These are phyloP conservation scores for Fusarium coicis DNA, from an alignment of 2,329 filamentous ascomycete genomes.

Conservation along the genomic window DNA sequence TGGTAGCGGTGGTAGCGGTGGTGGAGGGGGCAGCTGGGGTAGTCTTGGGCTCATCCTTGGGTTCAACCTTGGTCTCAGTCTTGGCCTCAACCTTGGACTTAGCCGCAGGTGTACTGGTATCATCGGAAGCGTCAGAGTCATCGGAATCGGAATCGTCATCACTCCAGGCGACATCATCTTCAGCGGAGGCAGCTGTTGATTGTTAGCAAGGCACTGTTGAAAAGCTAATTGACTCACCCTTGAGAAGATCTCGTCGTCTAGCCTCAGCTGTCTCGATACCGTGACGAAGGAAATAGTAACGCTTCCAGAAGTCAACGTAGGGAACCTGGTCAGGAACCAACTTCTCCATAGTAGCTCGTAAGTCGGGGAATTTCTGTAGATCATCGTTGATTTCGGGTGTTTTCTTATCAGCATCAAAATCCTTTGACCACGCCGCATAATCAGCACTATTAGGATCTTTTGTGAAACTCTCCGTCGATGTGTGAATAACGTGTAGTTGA, in stretches of 20 bases:
- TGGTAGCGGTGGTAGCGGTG: conserved; percentile 52
- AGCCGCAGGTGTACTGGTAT: conserved; percentile 28
- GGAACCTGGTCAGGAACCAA: conserved; percentile 93
- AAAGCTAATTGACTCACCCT: conserved; percentile 69
- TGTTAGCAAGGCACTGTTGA: conserved; percentile 20
- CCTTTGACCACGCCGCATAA: conserved; percentile 77
- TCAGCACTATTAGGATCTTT: conserved; percentile 82
- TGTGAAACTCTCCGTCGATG: conserved; percentile 81
- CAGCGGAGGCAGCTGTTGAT: conserved; percentile 69
- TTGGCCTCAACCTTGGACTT: conserved; percentile 36
- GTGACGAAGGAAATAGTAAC: conserved; percentile 94
- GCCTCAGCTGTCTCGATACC: conserved; percentile 94
- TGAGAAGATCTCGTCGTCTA: conserved; percentile 86
- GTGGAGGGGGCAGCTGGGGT: conserved; percentile 65
- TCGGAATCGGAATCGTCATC: conserved; percentile 68
- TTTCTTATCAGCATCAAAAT: conserved; percentile 84
- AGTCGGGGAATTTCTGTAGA: conserved; percentile 85
- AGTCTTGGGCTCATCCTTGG: conserved; percentile 42
- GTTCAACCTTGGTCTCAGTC: conserved; percentile 49
- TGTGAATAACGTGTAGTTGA: conserved; percentile 95
- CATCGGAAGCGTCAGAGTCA: conserved; percentile 41
- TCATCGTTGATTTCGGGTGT: conserved; percentile 85
- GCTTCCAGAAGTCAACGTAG: conserved; percentile 89
- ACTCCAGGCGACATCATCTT: conserved; percentile 77
- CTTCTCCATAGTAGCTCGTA: conserved; percentile 91